Conservation (phyloP, 768 basidiomycete species). For the Auriculariales sp. region DNA sequence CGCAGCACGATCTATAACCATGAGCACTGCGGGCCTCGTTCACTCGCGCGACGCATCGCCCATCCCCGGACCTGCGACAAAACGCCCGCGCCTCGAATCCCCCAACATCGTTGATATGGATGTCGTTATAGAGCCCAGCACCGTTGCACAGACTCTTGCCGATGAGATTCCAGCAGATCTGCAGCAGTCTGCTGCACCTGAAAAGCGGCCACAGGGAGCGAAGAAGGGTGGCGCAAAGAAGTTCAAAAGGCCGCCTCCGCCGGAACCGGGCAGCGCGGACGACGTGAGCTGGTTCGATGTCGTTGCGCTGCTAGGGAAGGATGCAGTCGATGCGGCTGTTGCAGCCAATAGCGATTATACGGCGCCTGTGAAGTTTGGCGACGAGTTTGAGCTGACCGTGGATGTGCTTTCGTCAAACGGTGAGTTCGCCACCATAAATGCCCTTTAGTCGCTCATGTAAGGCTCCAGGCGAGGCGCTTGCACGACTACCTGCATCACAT, state of each 20-base stretch:
- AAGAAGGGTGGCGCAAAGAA: slow-evolving; percentile 24
- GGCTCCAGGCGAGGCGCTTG: slow-evolving; percentile 58
- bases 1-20: no score
- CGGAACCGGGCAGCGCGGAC: slow-evolving; percentile 54
- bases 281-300: slow-evolving; percentile 70
- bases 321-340: slow-evolving; percentile 34
- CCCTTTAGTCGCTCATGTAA: background rate
- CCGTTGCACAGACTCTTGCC: no score
- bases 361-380: slow-evolving; percentile 41
- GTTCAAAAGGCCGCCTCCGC: slow-evolving; percentile 19
- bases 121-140: background rate
- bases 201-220: slow-evolving; percentile 8
- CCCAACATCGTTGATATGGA: background rate
- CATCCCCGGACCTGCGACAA: background rate
- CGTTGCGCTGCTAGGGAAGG: slow-evolving; percentile 44
- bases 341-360: slow-evolving; percentile 37
- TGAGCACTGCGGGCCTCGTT: background rate
- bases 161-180: background rate
- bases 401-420: slow-evolving; percentile 49
- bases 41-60: background rate
- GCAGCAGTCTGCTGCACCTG: background rate
- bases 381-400: slow-evolving; percentile 55
- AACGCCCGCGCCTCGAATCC: background rate
- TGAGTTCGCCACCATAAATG: slow-evolving; percentile 15
- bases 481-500: slow-evolving; percentile 28